Base-by-base conservation (phyloP, 805 yeast species). In the Priceomyces carsonii region DNA sequence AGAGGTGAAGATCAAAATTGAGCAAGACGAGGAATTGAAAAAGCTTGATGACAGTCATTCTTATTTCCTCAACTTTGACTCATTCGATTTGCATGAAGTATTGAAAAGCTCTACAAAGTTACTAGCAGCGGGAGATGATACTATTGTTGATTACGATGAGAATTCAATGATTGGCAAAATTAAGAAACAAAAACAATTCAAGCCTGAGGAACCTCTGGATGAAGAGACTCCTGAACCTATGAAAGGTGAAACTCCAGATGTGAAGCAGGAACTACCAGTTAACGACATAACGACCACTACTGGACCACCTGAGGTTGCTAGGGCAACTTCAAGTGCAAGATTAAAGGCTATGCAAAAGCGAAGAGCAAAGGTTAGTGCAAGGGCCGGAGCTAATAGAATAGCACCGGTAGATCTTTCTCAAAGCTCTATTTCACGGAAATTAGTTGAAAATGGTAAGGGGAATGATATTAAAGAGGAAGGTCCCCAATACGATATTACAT, bases 301-400 rank as follows among this genome's bases (percentile, higher is more conserved):
- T 31, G 30, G 5, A 18, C 38, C 8, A 22, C 42, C 44, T 4
- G 45, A 50, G 23, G 26, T 57, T 28, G 57, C 63, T 32, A 43
- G 49, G 39, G 50, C 61, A 1, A 57, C 71, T 39, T 44, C 76
- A 26, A 81, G 84, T 32, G 90, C 95, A 0, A 77, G 97, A 57
- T 75, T 89, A 71, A 77, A 87, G 42, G 98, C 96, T 1, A 79
- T 91, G 86, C 96, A 96, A n/a, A 84, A 85, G 50, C 75, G 98
- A 51, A 81, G 83, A 53, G 93, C 95, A 4, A 87, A 85, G 55
- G 80, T 78, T 34, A 76, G 71, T 43, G 85, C 86, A 1, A 79
- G 76, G 47, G 59, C 73, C 7, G 64, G 66, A 6, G 60, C 71
- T 5, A 59, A 59, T 15, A 75, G 71, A 48, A 55, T 58, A 3